Conservation (phyloP, 106 monocot genomes). For the Vanilla planifolia region DNA sequence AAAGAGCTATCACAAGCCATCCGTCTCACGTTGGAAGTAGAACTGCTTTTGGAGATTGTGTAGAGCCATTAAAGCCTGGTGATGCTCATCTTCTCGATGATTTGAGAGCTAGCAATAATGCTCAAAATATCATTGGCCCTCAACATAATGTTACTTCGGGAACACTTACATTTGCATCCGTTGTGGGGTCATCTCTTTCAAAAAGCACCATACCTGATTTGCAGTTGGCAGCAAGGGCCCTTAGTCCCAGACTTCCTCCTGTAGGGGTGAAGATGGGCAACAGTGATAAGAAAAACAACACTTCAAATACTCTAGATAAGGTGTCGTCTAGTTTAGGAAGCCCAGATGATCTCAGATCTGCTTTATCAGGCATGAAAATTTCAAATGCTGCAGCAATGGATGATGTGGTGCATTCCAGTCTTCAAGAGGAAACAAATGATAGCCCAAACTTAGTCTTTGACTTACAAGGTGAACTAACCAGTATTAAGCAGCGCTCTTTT, state of each 20-base stretch:
- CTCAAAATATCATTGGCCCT: conserved; percentile 17
- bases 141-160: conserved; percentile 26
- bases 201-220: conserved; percentile 70
- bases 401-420: conserved; percentile 27
- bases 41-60: conserved; percentile 23
- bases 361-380: conserved; percentile 59
- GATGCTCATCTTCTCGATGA: conserved; percentile 24
- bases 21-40: conserved; percentile 31
- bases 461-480: conserved; percentile 21
- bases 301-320: conserved; percentile 26
- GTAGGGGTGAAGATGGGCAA: conserved; percentile 49
- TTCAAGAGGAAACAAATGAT: conserved; percentile 42
- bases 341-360: conserved; percentile 48
- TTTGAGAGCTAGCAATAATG: conserved; percentile 8
- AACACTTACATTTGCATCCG: conserved; percentile 65
- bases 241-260: conserved; percentile 71
- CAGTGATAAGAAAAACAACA: conserved; percentile 33
- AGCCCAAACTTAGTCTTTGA: conserved; percentile 32
- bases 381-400: conserved; percentile 23
- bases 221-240: conserved; percentile 46
- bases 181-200: conserved; percentile 54
- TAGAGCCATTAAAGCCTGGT: conserved; percentile 15
- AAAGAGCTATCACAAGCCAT: conserved; percentile 11
- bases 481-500: conserved; percentile 19
- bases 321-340: conserved; percentile 19